Evolutionary conservation across 2,329 filamentous ascomycete species (phyloP).

Genomic region (Pseudocercospora cruenta): DNA sequence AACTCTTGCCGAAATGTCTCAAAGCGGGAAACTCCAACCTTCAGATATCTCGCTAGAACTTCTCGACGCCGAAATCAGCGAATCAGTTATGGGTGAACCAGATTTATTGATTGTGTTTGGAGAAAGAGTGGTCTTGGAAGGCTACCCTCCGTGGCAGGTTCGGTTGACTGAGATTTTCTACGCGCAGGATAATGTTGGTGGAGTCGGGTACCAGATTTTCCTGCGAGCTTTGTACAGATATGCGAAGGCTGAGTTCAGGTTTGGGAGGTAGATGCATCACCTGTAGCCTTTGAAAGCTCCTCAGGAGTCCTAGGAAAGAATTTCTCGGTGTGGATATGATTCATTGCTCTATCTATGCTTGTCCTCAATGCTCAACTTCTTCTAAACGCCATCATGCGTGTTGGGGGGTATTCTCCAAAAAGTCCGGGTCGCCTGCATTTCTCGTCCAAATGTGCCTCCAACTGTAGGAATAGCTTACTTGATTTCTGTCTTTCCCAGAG

Average conservation of each 20-base stretch:
- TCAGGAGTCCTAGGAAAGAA: too few relatives aligned
- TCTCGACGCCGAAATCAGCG: slow-evolving; percentile 82
- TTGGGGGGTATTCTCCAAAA: slow-evolving; percentile 5
- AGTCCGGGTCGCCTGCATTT: not conserved
- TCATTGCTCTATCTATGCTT: not conserved
- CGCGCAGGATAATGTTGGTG: slow-evolving; percentile 48
- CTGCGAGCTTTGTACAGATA: slow-evolving; percentile 81
- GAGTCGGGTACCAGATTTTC: slow-evolving; percentile 93
- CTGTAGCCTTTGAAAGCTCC: too few relatives aligned
- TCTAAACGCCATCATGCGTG: not conserved
- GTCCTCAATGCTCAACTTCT: not conserved
- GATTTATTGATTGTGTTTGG: slow-evolving; percentile 88
- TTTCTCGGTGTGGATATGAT: not conserved
- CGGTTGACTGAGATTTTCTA: slow-evolving; percentile 91
- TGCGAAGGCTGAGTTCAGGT: slow-evolving; percentile 84
- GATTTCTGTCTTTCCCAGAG: slow-evolving; percentile 69
- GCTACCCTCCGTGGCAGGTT: slow-evolving; percentile 96
- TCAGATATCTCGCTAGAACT: slow-evolving; percentile 83
- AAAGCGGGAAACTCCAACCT: slow-evolving; percentile 78
- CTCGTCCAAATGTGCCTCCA: not conserved
- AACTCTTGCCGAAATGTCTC: slow-evolving; percentile 92
- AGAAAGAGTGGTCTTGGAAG: slow-evolving; percentile 78
- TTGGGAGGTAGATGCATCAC: slow-evolving; percentile 61
- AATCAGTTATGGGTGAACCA: slow-evolving; percentile 81
- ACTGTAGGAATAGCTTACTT: slow-evolving; percentile 27